Evolutionary conservation across 129 eudicot genomes (phyloP).

Genomic region (Artemisia tridentata): DNA sequence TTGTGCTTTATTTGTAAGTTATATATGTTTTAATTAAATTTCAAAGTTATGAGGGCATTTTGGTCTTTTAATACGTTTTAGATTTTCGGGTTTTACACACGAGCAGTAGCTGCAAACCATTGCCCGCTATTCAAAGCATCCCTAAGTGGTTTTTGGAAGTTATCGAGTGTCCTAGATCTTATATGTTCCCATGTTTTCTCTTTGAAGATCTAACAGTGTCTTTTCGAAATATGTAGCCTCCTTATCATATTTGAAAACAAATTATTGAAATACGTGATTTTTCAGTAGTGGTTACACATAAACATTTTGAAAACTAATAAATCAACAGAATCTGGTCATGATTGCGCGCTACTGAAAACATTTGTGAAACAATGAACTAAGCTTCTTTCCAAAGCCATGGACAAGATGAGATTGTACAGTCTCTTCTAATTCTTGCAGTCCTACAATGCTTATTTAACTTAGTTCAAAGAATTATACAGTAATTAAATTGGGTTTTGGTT

Average conservation of each 20-base stretch:
- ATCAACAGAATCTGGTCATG: neutral
- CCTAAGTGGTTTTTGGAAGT: constrained; percentile 67
- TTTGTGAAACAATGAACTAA: neutral
- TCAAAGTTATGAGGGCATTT: no score
- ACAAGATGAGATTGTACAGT: constrained; percentile 1
- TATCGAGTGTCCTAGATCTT: constrained; percentile 69
- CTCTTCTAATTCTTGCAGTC: neutral
- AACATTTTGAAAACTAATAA: neutral
- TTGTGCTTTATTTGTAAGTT: no score
- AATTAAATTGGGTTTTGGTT: no score
- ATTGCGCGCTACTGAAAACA: neutral
- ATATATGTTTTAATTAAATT: no score
- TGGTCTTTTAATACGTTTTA: no score
- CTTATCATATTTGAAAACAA: constrained; percentile 5
- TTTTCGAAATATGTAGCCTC: constrained; percentile 2
- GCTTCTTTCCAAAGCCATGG: neutral
- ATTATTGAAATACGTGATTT: neutral
- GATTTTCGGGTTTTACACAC: no score
- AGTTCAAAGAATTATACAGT: no score
- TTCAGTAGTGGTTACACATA: neutral
- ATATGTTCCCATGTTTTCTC: constrained; percentile 74
- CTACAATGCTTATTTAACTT: no score
- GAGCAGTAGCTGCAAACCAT: constrained; percentile 77
- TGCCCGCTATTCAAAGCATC: constrained; percentile 68
- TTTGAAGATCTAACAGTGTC: constrained; percentile 10